phyloP scores from a whole-genome alignment of 2,329 filamentous ascomycete genomes.

The Colletotrichum godetiae region DNA sequence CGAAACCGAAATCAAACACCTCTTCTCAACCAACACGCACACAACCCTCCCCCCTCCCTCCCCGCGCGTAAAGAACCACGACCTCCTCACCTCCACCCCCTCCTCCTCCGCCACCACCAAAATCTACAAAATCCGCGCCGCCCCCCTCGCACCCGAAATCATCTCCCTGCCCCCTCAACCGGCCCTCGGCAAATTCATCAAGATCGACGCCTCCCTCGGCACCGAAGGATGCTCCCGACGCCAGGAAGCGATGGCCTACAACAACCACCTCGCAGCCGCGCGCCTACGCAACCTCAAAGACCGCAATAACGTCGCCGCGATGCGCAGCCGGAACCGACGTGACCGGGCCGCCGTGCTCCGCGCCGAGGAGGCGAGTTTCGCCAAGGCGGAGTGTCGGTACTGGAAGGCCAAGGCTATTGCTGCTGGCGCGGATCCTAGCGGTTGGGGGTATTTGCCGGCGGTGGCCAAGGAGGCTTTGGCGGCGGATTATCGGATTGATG shows the following conservation, averaged over 20 bases:
- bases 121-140: slow-evolving; percentile 8
- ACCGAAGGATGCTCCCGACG: slow-evolving; percentile 30
- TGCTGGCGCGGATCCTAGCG: neutral
- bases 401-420: slow-evolving; percentile 3
- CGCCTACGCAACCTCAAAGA: slow-evolving; percentile 43
- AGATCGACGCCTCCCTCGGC: slow-evolving; percentile 29
- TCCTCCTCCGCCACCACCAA: neutral
- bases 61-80: neutral
- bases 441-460: neutral
- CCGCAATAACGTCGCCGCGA: slow-evolving; percentile 52
- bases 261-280: slow-evolving; percentile 43
- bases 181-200: slow-evolving; percentile 35
- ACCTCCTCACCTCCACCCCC: neutral
- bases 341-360: slow-evolving; percentile 36
- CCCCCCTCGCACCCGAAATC: slow-evolving; percentile 20
- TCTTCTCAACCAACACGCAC: slow-evolving; percentile 36
- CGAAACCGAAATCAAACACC: slow-evolving; percentile 38
- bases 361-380: slow-evolving; percentile 41
- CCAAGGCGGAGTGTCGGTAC: slow-evolving; percentile 18
- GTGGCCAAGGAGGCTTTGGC: neutral
- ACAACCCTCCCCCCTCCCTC: slow-evolving; percentile 45
- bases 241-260: slow-evolving; percentile 19
- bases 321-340: slow-evolving; percentile 44
- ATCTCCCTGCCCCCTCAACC: slow-evolving; percentile 43
- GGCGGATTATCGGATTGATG: slow-evolving; percentile 2